Conservation (phyloP, 2,329 filamentous ascomycete species). For the Bipolaris gigantea region DNA sequence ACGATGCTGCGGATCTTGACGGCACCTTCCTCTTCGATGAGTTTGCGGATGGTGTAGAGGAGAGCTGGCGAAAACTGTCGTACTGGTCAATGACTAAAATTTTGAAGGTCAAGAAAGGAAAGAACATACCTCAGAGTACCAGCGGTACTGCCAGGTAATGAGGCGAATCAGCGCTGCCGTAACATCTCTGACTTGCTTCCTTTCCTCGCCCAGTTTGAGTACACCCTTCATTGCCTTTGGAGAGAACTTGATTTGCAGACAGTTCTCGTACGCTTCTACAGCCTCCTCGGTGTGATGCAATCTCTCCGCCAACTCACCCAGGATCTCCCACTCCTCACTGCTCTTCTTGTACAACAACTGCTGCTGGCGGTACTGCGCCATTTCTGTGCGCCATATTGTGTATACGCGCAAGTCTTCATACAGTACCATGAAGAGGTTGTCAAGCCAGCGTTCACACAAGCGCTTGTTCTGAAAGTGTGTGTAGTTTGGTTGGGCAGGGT, state of each 20-base stretch:
- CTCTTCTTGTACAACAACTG: slow-evolving; percentile 96
- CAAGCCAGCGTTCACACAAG: slow-evolving; percentile 94
- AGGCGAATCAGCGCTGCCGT: slow-evolving; percentile 85
- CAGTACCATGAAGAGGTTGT: slow-evolving; percentile 98
- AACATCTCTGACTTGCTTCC: slow-evolving; percentile 77
- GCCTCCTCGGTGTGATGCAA: slow-evolving; percentile 91
- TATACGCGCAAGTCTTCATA: slow-evolving; percentile 98
- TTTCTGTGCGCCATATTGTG: slow-evolving; percentile 98
- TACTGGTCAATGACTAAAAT: slow-evolving; percentile 1
- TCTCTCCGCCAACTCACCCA: slow-evolving; percentile 88
- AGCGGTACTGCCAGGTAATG: slow-evolving; percentile 97
- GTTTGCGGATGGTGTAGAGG: slow-evolving; percentile 80
- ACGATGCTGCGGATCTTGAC: slow-evolving; percentile 98
- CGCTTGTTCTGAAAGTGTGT: slow-evolving; percentile 96
- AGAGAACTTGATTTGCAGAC: slow-evolving; percentile 84
- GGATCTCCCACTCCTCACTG: slow-evolving; percentile 96
- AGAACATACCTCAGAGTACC: slow-evolving; percentile 82
- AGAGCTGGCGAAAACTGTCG: slow-evolving; percentile 83
- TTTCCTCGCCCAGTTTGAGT: slow-evolving; percentile 74
- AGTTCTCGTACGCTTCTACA: slow-evolving; percentile 88
- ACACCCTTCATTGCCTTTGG: slow-evolving; percentile 90
- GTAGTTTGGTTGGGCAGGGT: slow-evolving; percentile 64
- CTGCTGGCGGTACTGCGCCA: slow-evolving; percentile 92
- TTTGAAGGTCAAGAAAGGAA: background rate
- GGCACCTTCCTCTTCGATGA: slow-evolving; percentile 96